Conservation (phyloP, 192 early-diverging fungal genomes). For the Thamnidium elegans region DNA sequence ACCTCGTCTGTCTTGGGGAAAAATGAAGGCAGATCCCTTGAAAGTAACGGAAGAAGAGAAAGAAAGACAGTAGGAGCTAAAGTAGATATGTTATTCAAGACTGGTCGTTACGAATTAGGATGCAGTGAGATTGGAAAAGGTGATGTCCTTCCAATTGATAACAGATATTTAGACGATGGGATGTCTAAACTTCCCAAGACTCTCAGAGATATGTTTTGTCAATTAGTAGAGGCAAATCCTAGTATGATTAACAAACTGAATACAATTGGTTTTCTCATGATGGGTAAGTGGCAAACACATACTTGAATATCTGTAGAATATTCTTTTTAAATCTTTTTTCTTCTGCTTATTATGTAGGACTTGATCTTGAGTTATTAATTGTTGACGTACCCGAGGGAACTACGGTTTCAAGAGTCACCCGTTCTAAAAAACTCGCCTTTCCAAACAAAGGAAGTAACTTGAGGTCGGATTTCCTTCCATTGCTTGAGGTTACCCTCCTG, state of each 20-base stretch:
- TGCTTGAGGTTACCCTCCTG: too few relatives aligned
- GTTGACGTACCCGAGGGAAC: too few relatives aligned
- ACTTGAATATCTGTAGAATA: too few relatives aligned
- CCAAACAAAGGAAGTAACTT: too few relatives aligned
- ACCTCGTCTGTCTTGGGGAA: not conserved
- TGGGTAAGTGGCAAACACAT: not conserved
- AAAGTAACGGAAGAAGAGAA: not conserved
- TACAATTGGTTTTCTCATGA: conserved; percentile 1
- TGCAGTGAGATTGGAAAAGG: conserved; percentile 1
- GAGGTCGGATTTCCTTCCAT: too few relatives aligned
- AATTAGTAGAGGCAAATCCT: conserved; percentile 6
- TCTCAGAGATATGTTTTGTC: conserved; percentile 2
- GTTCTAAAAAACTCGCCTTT: too few relatives aligned
- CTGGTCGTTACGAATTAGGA: not conserved
- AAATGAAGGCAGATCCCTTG: conserved; percentile 2
- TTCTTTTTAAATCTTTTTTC: too few relatives aligned
- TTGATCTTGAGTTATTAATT: too few relatives aligned
- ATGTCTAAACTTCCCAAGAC: conserved; percentile 5
- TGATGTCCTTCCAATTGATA: not conserved
- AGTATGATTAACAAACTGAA: not conserved
- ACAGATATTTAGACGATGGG: conserved; percentile 8
- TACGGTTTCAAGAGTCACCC: too few relatives aligned
- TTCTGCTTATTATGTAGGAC: too few relatives aligned
- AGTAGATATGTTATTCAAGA: conserved; percentile 1
- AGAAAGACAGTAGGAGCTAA: not conserved